Base-by-base conservation (phyloP, 768 basidiomycete genomes). In the Mycena sanguinolenta region DNA sequence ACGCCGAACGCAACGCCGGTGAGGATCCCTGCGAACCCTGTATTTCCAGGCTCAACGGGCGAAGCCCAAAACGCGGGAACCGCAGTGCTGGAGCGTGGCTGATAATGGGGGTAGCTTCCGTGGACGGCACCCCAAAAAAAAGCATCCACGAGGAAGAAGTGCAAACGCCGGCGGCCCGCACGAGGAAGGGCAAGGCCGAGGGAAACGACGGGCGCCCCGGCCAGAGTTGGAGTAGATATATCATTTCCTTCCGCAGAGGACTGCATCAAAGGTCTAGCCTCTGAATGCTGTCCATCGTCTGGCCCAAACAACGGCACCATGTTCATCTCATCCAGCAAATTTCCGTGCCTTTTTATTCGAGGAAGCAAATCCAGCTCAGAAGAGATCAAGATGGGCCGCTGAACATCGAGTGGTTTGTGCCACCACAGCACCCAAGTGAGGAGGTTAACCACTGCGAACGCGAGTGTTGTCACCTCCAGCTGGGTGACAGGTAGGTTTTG, bases 381-480 rank as follows among this genome's bases (percentile, higher is more conserved):
- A n/a, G 16, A n/a, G 19, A 46, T 21, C 44, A n/a, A 46, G 44
- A 46, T 46, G 1, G 44, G 21, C 44, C 10, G 44, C 7, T n/a
- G 44, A 8, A 58, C 57, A 39, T 42, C 23, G 2, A 58, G 57
- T 4, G 57, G 57, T 30, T 39, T 58, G 21, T 30, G 30, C 57
- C 57, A 58, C 57, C 57, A 58, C 21, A 58, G 57, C 9, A 27
- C 23, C 34, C 38, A 58, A 21, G 38, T 58, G 23, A 39, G 42
- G 19, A 58, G 34, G 32, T 58, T 58, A 13, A 58, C 38, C 19
- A 58, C 57, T 17, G 57, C 57, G 32, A 58, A 58, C 12, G 57
- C 57, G 21, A 38, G 21, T 13, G 57, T 58, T 17, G 38, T 23
- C 19, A 58, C 57, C 36, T 58, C 57, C 57, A 58, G 57, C 49